Percentiles rank a stretch among this genome's conserved stretches.
These are phyloP conservation scores for Penicillium crustosum DNA, from an alignment of 2,329 filamentous ascomycete species.

Conservation along the genomic window DNA sequence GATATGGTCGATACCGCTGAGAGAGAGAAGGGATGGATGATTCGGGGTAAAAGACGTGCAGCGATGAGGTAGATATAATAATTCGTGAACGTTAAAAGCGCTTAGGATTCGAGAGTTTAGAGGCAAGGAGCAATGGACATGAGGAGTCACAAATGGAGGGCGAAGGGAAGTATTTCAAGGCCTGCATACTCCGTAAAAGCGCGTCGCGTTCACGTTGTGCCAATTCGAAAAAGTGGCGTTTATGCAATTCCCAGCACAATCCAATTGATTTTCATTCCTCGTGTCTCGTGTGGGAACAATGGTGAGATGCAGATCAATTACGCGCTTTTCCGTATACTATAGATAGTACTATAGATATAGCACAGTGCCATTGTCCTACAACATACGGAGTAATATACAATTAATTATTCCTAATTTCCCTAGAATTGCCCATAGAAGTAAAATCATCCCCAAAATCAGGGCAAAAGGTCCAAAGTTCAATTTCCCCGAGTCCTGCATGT, in stretches of 20 bases:
- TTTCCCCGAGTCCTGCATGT: not conserved
- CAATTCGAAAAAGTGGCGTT: conserved; percentile 7
- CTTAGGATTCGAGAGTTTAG: not conserved
- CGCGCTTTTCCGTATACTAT: not conserved
- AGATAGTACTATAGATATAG: not conserved
- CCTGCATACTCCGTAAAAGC: conserved; percentile 8
- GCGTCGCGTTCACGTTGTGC: conserved; percentile 23
- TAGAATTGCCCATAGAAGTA: not conserved
- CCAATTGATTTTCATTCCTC: conserved; percentile 10
- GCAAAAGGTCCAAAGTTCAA: not conserved
- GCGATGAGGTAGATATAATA: conserved; percentile 12
- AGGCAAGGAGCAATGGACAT: conserved; percentile 9
- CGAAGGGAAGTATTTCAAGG: conserved; percentile 23
- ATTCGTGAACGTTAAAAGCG: conserved; percentile 2
- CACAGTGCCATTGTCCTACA: not conserved
- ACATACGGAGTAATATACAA: not conserved
- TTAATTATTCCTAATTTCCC: not conserved
- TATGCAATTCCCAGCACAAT: conserved; percentile 9
- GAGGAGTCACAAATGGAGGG: conserved; percentile 13
- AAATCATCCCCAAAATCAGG: not conserved
- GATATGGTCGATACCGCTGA: not conserved
- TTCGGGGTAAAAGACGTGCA: not conserved
- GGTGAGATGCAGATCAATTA: conserved; percentile 1
- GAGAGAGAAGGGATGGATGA: conserved; percentile 7
- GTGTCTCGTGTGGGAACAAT: not conserved